Base-by-base conservation (phyloP, 257 asterid species). In the Cordia subcordata region DNA sequence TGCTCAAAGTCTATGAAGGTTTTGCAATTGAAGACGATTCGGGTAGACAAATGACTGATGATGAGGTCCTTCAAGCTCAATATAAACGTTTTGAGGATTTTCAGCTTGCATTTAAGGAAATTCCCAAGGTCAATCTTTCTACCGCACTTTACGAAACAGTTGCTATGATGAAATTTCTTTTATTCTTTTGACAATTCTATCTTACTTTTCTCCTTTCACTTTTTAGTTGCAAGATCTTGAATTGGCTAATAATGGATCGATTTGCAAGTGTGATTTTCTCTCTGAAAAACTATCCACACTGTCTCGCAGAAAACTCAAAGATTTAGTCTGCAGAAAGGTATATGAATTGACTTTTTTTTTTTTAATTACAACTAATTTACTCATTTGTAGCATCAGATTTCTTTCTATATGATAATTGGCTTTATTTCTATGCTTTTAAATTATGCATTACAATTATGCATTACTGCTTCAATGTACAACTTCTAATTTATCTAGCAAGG, bases 1-100 rank as follows among this genome's bases (percentile, higher is more conserved):
- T 93, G 80, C 97, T 93, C 65, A 95, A 93, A 78, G 89, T 84
- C 72, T 93, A 93, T 69, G 99, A 86, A 79, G 82, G 86, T 52
- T 93, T 93, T 72, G 97, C 85, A 76, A 93, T 93, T 64, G 94
- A 93, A 80, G 96, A 93, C 65, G 88, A 83, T 72, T 73, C 79
- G 65, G 99, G 99, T 76, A 80, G 93, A 67, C 99, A 93, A 79
- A 89, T 86, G 97, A 82, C 95, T 71, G 99, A 89, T 70, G 99
- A 93, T 68, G 99, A 89, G 79, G 99, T 89, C 60, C 88, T 93
- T 67, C 94, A 82, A 67, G 82, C 88, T 63, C 97, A 89, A 66
- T 93, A 93, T 74, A 85, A 83, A 70, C 96, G 92, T 58, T 73
- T 93, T 55, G 94, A 86, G 87, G 95, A 97, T 68, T 86, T 93